Conservation (phyloP, 78 protist genomes). For the Chrysochromulina parva region DNA sequence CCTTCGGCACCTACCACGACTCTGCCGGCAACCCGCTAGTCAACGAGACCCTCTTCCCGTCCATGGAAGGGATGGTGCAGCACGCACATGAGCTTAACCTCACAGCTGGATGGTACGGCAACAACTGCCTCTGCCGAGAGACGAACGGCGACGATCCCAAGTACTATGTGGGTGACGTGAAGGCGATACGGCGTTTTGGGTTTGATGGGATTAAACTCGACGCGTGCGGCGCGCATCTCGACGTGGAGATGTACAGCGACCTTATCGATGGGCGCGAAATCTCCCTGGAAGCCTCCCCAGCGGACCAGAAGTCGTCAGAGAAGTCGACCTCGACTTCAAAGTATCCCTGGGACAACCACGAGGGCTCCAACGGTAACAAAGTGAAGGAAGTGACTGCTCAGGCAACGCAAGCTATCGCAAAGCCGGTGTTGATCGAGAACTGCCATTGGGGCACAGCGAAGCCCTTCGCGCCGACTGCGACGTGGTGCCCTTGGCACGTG, state of each 20-base stretch:
- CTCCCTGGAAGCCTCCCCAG: no score
- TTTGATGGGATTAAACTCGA: constrained; percentile 53
- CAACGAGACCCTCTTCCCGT: constrained; percentile 30
- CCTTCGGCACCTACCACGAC: constrained; percentile 43
- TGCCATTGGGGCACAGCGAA: constrained; percentile 59
- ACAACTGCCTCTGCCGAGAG: constrained; percentile 60
- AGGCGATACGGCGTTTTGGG: neutral
- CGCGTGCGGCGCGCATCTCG: constrained; percentile 31
- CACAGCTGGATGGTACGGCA: constrained; percentile 51
- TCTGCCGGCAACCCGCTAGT: constrained; percentile 39
- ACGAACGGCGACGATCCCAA: neutral
- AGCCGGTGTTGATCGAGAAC: constrained; percentile 49
- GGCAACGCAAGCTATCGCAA: no score
- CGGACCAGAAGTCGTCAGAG: no score
- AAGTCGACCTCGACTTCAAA: no score
- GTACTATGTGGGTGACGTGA: constrained; percentile 35
- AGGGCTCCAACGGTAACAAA: no score
- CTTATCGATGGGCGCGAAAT: constrained; percentile 3
- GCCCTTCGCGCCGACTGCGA: neutral
- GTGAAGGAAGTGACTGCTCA: no score
- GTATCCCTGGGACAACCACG: no score
- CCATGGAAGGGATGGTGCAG: constrained; percentile 24
- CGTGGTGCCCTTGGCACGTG: constrained; percentile 53
- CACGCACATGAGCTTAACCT: constrained; percentile 37
- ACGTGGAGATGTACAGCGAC: constrained; percentile 11